Conservation (phyloP, 2,329 filamentous ascomycete species). For the Phoma sp. region DNA sequence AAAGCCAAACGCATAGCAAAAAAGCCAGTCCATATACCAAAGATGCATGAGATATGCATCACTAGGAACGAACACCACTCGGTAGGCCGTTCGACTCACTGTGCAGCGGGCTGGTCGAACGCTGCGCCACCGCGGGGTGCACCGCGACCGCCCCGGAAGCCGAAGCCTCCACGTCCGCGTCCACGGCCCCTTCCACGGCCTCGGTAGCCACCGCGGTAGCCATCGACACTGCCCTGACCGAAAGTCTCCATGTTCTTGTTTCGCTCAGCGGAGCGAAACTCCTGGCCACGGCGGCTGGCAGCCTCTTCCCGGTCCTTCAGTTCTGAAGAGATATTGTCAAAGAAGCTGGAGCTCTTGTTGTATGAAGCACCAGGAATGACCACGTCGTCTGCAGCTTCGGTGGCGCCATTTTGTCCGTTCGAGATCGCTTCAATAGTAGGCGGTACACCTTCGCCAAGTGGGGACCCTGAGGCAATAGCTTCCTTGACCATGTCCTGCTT, state of each 20-base stretch:
- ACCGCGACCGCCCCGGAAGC: slow-evolving; percentile 56
- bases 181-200: slow-evolving; percentile 79
- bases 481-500: slow-evolving; percentile 88
- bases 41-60: not conserved
- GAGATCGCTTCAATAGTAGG: slow-evolving; percentile 46
- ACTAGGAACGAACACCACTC: not conserved
- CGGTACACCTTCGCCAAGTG: slow-evolving; percentile 58
- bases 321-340: slow-evolving; percentile 97
- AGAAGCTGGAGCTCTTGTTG: slow-evolving; percentile 90
- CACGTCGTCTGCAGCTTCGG: slow-evolving; percentile 53
- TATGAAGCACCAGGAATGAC: slow-evolving; percentile 65
- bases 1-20: slow-evolving; percentile 2
- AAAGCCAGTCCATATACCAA: not conserved
- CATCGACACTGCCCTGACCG: slow-evolving; percentile 93
- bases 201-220: slow-evolving; percentile 76
- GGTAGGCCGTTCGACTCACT: slow-evolving; percentile 9
- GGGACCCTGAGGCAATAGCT: slow-evolving; percentile 79
- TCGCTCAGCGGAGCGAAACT: slow-evolving; percentile 92
- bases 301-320: slow-evolving; percentile 85
- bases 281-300: slow-evolving; percentile 69
- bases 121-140: slow-evolving; percentile 41
- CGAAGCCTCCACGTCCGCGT: slow-evolving; percentile 56
- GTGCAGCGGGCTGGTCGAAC: slow-evolving; percentile 33
- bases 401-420: slow-evolving; percentile 44
- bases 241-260: slow-evolving; percentile 98